Base-by-base conservation (phyloP, 148 eudicot species). In the Persicaria maculosa region DNA sequence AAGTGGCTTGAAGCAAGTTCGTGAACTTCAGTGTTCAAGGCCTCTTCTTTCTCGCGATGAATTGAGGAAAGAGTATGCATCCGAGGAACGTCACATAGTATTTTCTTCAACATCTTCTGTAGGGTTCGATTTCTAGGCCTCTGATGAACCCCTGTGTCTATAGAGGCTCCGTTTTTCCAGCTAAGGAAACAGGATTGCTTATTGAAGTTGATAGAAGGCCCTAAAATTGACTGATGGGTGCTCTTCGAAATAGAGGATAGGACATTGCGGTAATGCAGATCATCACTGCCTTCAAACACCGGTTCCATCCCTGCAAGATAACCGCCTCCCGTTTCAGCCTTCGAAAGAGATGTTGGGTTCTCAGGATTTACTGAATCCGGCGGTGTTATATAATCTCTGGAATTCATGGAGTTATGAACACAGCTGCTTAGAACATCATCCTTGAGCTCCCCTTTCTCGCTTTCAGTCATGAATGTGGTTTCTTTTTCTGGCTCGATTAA, bases 381-480 rank as follows among this genome's bases (percentile, higher is more conserved):
- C 77, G 84, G 89, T 70, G 97, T 88, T 12, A 82, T 72, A 31
- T 84, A 86, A 16, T 89, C 92, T 75, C 89, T 85, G 5, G 89
- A 87, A n/a, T 11, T 17, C 77, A 72, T 61, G 1, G 96, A 86
- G 77, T 77, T 83, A 59, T 59, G 9, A 59, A 59, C 22, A 11
- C 65, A n/a, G 65, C 36, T 22, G 19, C 65, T 59, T 59, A 22
- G 73, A 4, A 45, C 73, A 74, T 62, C 70, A 44, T 58, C 76
- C 17, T 14, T 44, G 40, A 69, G 80, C 31, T 76, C 79, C 81
- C 75, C 52, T 17, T 48, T 71, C 46, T 9, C 50, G 19, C 36
- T 15, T 47, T 71, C 79, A 80, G 19, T 46, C 36, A 71, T 17
- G 40, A 48, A 71, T 6, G 9, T 17, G 15, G 52, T 47, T 46